Percentiles rank a stretch among this genome's conserved stretches.
Conservation (phyloP, 352 stramenopile genomes). For the Phytophthora meadii region DNA sequence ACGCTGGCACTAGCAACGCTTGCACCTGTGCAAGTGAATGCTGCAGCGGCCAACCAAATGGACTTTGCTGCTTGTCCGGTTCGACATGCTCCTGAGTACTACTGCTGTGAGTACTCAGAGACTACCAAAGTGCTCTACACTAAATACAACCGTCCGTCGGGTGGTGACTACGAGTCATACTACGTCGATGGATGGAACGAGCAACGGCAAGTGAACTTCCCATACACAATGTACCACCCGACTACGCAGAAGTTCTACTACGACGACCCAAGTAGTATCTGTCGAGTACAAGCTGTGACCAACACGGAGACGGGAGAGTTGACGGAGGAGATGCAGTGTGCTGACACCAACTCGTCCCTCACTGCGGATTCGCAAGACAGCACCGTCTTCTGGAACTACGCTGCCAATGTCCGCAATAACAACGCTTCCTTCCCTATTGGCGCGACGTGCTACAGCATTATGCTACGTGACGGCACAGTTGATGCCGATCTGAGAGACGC, state of each 20-base stretch:
- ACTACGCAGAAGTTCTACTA: conserved; percentile 44
- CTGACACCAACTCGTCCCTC: conserved; percentile 38
- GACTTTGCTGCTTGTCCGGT: conserved; percentile 44
- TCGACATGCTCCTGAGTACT: conserved; percentile 41
- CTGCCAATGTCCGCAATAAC: conserved; percentile 52
- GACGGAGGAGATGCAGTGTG: conserved; percentile 43
- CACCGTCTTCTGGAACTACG: conserved; percentile 50
- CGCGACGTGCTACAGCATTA: conserved; percentile 44
- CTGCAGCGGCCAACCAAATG: conserved; percentile 30
- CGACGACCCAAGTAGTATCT: conserved; percentile 36
- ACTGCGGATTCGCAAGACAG: conserved; percentile 33
- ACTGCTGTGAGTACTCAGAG: conserved; percentile 44
- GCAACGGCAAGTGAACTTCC: conserved; percentile 44
- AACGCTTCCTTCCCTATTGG: conserved; percentile 56
- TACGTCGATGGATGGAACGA: conserved; percentile 44
- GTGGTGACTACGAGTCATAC: conserved; percentile 39
- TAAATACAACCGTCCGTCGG: conserved; percentile 39
- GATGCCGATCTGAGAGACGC: conserved; percentile 24
- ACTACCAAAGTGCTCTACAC: conserved; percentile 39
- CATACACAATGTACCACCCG: conserved; percentile 44
- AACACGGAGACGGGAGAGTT: conserved; percentile 30
- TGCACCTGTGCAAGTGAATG: conserved; percentile 12
- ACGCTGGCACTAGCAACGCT: conserved; percentile 13
- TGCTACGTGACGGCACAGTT: conserved; percentile 33
- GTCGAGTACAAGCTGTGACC: conserved; percentile 35